Conservation (phyloP, 208 protist genomes). For the Acanthamoeba quina region DNA sequence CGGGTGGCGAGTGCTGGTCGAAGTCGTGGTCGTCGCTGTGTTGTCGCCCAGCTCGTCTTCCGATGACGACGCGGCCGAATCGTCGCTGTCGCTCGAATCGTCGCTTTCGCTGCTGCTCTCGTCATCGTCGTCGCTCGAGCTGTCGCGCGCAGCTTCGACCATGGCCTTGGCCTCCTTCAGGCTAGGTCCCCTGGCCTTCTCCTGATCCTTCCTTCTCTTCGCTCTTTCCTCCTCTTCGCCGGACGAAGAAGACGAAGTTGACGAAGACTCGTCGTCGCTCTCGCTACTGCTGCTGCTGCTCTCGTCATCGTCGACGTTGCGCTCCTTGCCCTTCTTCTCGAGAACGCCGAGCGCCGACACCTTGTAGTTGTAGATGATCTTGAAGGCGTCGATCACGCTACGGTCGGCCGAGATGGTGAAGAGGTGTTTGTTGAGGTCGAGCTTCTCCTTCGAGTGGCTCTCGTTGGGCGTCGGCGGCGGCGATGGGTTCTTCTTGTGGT, state of each 20-base stretch:
- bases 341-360: slow-evolving; percentile 53
- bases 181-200: slow-evolving; percentile 29
- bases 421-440: slow-evolving; percentile 59
- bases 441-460: slow-evolving; percentile 12
- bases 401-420: slow-evolving; percentile 56
- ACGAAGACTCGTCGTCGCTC: not conserved
- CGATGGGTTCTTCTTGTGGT: not conserved
- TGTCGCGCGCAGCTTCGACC: slow-evolving; percentile 12
- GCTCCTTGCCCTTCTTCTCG: slow-evolving; percentile 64
- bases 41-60: not conserved
- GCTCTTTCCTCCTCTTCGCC: not conserved
- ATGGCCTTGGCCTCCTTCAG: slow-evolving; percentile 34
- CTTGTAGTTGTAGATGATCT: slow-evolving; percentile 68
- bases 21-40: not conserved
- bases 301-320: slow-evolving; percentile 1
- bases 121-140: slow-evolving; percentile 10
- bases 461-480: not conserved
- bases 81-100: not conserved
- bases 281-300: not conserved
- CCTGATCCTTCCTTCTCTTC: slow-evolving; percentile 3
- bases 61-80: not conserved
- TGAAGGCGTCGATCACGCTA: slow-evolving; percentile 62
- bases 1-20: not conserved
- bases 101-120: not conserved
- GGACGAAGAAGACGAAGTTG: not conserved